Percentiles rank a stretch among this genome's conserved stretches.
phyloP scores from a whole-genome alignment of 2,329 filamentous ascomycete species.

The Stemphylium vesicarium region DNA sequence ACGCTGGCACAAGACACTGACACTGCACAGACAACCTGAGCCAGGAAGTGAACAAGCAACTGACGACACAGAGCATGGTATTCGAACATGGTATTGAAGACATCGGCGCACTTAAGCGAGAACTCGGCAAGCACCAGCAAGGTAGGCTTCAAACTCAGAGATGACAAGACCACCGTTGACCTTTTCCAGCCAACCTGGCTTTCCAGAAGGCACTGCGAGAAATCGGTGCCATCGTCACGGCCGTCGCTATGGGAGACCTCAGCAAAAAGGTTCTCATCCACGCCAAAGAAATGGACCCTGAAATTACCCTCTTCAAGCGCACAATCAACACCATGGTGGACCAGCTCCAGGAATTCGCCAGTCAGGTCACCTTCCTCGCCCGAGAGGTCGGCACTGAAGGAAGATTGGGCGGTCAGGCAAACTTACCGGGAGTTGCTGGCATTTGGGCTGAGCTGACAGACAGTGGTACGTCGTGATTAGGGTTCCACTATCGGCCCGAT shows the following conservation, averaged over 20 bases:
- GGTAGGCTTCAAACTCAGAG: constrained; percentile 2
- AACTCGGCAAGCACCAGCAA: constrained; percentile 91
- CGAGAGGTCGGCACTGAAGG: constrained; percentile 97
- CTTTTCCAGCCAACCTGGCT: constrained; percentile 83
- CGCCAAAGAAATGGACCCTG: constrained; percentile 94
- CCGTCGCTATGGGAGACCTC: constrained; percentile 91
- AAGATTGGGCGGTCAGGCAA: constrained; percentile 89
- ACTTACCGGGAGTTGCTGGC: constrained; percentile 91
- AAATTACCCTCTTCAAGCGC: constrained; percentile 96
- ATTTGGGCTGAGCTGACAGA: constrained; percentile 95
- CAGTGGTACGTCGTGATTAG: constrained; percentile 52
- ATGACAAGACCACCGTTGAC: constrained; percentile 75
- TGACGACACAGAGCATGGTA: constrained; percentile 81
- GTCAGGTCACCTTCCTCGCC: constrained; percentile 91
- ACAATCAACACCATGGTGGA: constrained; percentile 99
- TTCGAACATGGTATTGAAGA: constrained; percentile 82
- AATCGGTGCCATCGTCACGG: constrained; percentile 96
- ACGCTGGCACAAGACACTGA: neutral
- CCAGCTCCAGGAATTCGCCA: constrained; percentile 93
- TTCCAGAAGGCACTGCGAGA: constrained; percentile 97
- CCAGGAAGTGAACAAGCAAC: constrained; percentile 83
- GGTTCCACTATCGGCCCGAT: constrained; percentile 26
- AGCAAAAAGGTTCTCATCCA: constrained; percentile 98
- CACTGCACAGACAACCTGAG: constrained; percentile 70
- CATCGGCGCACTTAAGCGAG: constrained; percentile 86